Evolutionary conservation across 352 stramenopile genomes (phyloP).

Genomic region (Phytopythium helicoides): DNA sequence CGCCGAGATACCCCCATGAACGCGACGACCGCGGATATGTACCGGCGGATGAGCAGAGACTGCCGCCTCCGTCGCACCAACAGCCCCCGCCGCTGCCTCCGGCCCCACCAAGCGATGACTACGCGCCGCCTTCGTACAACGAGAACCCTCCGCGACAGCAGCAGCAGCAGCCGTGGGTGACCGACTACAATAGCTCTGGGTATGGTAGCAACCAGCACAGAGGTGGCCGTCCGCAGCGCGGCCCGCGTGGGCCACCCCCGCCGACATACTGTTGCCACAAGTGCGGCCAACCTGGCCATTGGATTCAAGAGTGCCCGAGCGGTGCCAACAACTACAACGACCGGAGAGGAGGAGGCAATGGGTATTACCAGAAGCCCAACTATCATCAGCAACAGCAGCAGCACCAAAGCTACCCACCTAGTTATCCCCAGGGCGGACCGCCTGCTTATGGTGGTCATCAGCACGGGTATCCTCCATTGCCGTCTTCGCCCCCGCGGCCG

Average conservation of each 20-base stretch:
- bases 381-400: constrained; percentile 8
- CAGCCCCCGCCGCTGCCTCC: constrained; percentile 9
- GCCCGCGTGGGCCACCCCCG: constrained; percentile 31
- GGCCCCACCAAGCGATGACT: constrained; percentile 12
- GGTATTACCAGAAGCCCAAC: background rate
- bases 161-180: constrained; percentile 10
- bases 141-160: constrained; percentile 5
- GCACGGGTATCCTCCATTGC: constrained; percentile 7
- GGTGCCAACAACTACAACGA: constrained; percentile 10
- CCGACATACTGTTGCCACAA: constrained; percentile 76
- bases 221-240: constrained; percentile 20
- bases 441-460: constrained; percentile 7
- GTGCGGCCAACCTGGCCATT: constrained; percentile 71
- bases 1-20: background rate
- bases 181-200: background rate
- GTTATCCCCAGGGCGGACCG: background rate
- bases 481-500: background rate
- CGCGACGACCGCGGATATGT: no score
- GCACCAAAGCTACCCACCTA: constrained; percentile 1
- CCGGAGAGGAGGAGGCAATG: constrained; percentile 5
- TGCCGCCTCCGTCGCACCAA: constrained; percentile 10
- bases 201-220: constrained; percentile 13
- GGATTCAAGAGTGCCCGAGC: constrained; percentile 71
- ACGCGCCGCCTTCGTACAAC: constrained; percentile 6
- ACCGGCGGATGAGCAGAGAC: constrained; percentile 8